Conservation (phyloP, 495 filamentous ascomycete species). For the Polyplosphaeria fusca region DNA sequence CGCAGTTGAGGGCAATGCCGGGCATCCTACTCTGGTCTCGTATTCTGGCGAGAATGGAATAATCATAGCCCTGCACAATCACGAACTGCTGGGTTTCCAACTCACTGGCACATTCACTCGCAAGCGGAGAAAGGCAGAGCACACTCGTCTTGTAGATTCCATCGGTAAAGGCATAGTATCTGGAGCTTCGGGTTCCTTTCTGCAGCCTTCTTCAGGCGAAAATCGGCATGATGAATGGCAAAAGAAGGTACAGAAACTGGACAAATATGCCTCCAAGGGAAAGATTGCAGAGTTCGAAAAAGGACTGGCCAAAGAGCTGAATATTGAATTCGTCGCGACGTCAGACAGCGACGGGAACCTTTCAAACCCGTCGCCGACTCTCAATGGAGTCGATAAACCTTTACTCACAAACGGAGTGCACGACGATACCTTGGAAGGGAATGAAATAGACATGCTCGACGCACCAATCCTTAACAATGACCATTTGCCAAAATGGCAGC, state of each 20-base stretch:
- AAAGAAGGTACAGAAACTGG: conserved; percentile 36
- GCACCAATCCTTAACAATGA: too few relatives aligned
- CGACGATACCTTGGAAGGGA: not conserved
- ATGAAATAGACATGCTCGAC: not conserved
- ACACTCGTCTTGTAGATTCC: conserved; percentile 35
- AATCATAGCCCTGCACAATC: conserved; percentile 28
- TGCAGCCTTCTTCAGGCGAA: conserved; percentile 32
- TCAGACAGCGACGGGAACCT: not conserved
- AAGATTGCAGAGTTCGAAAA: conserved; percentile 54
- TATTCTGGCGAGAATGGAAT: conserved; percentile 36
- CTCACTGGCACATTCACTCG: conserved; percentile 21
- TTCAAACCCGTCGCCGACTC: not conserved
- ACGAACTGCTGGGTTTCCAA: conserved; percentile 38
- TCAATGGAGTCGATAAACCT: not conserved
- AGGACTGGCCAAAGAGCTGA: conserved; percentile 41
- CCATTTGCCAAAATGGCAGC: conserved; percentile 26
- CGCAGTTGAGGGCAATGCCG: too few relatives aligned
- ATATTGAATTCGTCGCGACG: conserved; percentile 12
- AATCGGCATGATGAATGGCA: conserved; percentile 10
- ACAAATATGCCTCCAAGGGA: conserved; percentile 45
- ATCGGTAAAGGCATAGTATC: conserved; percentile 34
- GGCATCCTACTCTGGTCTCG: conserved; percentile 23
- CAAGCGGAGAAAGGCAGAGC: conserved; percentile 19
- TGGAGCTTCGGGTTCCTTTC: conserved; percentile 1
- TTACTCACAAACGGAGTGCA: conserved; percentile 14